These are phyloP conservation scores for Scedosporium minutisporum DNA, from an alignment of 2,329 filamentous ascomycete species.

Conservation along the genomic window DNA sequence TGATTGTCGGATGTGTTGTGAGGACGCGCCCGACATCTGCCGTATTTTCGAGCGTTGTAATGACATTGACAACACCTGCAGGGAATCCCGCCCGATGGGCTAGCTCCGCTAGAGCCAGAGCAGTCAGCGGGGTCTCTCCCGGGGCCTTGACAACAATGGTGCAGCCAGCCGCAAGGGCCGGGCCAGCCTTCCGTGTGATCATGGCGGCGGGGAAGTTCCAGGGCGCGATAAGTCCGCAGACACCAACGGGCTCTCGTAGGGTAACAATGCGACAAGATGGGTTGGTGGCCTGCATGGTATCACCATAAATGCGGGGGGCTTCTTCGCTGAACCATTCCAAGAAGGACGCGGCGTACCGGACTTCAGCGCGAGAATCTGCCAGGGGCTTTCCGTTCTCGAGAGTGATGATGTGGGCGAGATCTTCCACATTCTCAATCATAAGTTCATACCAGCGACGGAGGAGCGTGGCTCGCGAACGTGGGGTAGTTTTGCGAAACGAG, in stretches of 20 bases:
- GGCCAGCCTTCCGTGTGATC: constrained; percentile 61
- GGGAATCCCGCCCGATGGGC: constrained; percentile 81
- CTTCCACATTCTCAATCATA: constrained; percentile 55
- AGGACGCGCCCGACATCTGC: constrained; percentile 66
- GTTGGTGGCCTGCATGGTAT: constrained; percentile 61
- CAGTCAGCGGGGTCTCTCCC: constrained; percentile 84
- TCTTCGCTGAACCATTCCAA: constrained; percentile 78
- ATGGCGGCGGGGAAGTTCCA: constrained; percentile 83
- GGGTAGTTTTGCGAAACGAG: constrained; percentile 49
- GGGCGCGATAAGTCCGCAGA: constrained; percentile 74
- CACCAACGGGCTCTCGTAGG: constrained; percentile 74
- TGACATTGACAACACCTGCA: constrained; percentile 80
- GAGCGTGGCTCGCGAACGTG: constrained; percentile 48
- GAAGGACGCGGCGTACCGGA: constrained; percentile 63
- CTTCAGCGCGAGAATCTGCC: constrained; percentile 64
- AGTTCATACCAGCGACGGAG: constrained; percentile 58
- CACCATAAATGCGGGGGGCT: constrained; percentile 63
- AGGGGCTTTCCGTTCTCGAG: constrained; percentile 70
- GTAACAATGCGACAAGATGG: constrained; percentile 68
- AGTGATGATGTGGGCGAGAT: constrained; percentile 58
- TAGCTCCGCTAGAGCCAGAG: constrained; percentile 78
- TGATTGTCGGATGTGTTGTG: constrained; percentile 60
- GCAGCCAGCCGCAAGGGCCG: constrained; percentile 85
- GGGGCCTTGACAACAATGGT: constrained; percentile 89
- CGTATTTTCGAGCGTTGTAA: constrained; percentile 74